Evolutionary conservation across 495 filamentous ascomycete genomes (phyloP).

Genomic region (Trichoderma parareesei): DNA sequence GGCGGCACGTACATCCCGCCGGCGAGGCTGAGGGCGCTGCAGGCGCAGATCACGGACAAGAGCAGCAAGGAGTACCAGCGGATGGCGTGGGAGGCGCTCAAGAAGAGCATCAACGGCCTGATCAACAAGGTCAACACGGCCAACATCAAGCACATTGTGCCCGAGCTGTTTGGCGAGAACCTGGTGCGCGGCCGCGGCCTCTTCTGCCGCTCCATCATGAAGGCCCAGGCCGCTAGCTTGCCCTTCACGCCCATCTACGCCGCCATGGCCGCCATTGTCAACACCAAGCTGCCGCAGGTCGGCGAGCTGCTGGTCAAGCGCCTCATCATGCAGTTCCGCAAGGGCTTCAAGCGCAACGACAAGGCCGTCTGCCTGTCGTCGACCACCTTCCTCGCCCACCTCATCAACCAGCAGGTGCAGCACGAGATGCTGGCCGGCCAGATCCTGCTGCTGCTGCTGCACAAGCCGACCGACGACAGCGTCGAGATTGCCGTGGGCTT

Average conservation of each 20-base stretch:
- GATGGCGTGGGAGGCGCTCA: conserved; percentile 97
- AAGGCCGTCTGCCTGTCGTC: conserved; percentile 88
- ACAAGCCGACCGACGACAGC: conserved; percentile 94
- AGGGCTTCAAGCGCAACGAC: conserved; percentile 93
- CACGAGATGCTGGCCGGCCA: conserved; percentile 88
- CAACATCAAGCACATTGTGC: conserved; percentile 96
- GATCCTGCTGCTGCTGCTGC: conserved; percentile 77
- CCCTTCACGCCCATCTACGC: conserved; percentile 95
- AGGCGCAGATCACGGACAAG: conserved; percentile 96
- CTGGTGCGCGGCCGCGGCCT: conserved; percentile 81
- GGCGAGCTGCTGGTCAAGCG: conserved; percentile 84
- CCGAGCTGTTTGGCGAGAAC: conserved; percentile 92
- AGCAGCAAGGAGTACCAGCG: conserved; percentile 94
- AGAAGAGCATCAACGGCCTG: conserved; percentile 96
- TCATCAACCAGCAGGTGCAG: conserved; percentile 92
- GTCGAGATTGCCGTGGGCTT: conserved; percentile 95
- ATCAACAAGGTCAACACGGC: conserved; percentile 98
- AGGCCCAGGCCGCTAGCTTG: conserved; percentile 91
- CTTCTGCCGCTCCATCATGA: conserved; percentile 94
- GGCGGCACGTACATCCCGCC: conserved; percentile 96
- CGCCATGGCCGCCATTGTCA: conserved; percentile 90
- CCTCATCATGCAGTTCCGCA: conserved; percentile 85
- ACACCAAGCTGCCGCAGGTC: conserved; percentile 91
- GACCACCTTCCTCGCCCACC: conserved; percentile 88
- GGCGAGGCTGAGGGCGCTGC: conserved; percentile 79